A percentile compares a stretch with the other conserved stretches of the same genome.
Conservation (phyloP, 2,329 filamentous ascomycete species). For the Pseudogymnoascus sp. region DNA sequence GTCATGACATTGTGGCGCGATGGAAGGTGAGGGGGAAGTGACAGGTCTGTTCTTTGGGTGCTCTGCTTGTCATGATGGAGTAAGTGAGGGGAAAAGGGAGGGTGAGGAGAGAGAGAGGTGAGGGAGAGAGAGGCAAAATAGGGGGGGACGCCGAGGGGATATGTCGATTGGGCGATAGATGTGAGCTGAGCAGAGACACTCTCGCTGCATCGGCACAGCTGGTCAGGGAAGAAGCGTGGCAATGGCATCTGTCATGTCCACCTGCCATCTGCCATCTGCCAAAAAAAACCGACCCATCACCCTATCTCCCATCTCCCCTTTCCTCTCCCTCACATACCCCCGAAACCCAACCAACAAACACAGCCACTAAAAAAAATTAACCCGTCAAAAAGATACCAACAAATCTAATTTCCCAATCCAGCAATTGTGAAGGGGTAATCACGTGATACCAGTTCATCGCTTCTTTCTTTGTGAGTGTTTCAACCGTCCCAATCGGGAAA, state of each 20-base stretch:
- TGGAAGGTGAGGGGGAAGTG: background rate
- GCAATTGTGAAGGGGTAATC: background rate
- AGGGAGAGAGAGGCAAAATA: background rate
- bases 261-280: background rate
- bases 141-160: background rate
- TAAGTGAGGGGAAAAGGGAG: too few relatives aligned
- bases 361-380: background rate
- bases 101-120: background rate
- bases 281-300: background rate
- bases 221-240: background rate
- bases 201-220: background rate
- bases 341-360: background rate
- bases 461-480: background rate
- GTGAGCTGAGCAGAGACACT: background rate
- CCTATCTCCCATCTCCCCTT: background rate
- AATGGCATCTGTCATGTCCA: background rate
- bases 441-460: background rate
- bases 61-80: background rate
- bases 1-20: too few relatives aligned
- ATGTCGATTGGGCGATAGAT: background rate
- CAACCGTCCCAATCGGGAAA: background rate
- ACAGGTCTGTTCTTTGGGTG: background rate
- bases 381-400: background rate
- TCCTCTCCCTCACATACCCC: background rate
- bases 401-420: background rate